Base-by-base conservation (phyloP, 352 stramenopile genomes). In the Hyaloperonospora brassicae region DNA sequence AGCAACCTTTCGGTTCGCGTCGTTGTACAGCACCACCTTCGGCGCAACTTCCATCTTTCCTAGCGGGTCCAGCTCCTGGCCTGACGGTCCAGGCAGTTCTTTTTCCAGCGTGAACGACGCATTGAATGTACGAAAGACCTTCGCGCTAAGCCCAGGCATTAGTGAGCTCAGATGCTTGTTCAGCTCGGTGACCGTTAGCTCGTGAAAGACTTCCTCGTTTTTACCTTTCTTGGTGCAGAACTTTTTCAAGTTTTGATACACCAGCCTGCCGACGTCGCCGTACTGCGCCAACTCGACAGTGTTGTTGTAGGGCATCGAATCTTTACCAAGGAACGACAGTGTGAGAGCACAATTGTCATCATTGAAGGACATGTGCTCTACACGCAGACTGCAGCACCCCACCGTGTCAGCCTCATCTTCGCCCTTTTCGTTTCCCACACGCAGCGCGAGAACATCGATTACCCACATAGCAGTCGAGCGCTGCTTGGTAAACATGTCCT, bases 51-150 rank as follows among this genome's bases (percentile, higher is more conserved):
- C 82, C 70, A 87, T 74, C 24, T 67, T 72, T 9, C 78, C 78
- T 21, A 84, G 57, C 1, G 68, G 68, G 38, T 90, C 79, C 22
- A 92, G 55, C 38, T 76, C 64, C 12, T 71, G 47, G 49, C 60
- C 56, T 55, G 57, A 61, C 2, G 64, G 58, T 1, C 62, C 56
- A 40, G 80, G 83, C 38, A 99, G 73, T 74, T 99, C 90, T 64
- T 98, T 91, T 68, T 99, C 93, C 27, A 99, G 79, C 35, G 97
- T 99, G 42, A 98, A 90, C 0, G 95, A 98, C 4, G 97, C 97
- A 77, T 99, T 99, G 82, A 98, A 99, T 27, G 97, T 99, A 97
- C 97, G 95, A 72, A 99, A 99, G 0, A 99, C 97, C 74, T 99
- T 99, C 45, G 97, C 97, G 30, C 93, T 98, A 4, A 99, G 77